phyloP scores from a whole-genome alignment of 768 basidiomycete genomes.

The Dentipellis fragilis region DNA sequence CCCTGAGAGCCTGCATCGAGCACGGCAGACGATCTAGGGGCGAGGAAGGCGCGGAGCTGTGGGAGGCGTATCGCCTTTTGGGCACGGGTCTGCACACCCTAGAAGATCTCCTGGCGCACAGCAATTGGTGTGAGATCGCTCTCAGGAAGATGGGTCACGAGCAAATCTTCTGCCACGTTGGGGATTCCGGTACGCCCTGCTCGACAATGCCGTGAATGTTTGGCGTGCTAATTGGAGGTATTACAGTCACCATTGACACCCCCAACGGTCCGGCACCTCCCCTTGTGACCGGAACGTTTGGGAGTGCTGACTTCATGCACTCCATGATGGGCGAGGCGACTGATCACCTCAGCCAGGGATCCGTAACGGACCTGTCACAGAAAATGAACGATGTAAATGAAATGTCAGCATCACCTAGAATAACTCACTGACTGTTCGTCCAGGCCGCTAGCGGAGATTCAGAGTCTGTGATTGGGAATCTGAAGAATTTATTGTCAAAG shows the following conservation, averaged over 20 bases:
- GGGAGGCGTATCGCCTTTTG: slow-evolving; percentile 61
- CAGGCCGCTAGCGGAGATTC: slow-evolving; percentile 23
- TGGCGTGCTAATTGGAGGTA: not conserved
- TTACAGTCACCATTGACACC: slow-evolving; percentile 30
- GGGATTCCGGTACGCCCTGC: slow-evolving; percentile 36
- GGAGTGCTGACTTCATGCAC: slow-evolving; percentile 57
- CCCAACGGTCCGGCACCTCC: slow-evolving; percentile 49
- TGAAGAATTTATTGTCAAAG: slow-evolving; percentile 38
- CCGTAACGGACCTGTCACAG: slow-evolving; percentile 44
- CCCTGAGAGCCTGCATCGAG: slow-evolving; percentile 57
- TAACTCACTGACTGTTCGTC: not conserved
- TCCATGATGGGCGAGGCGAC: slow-evolving; percentile 57
- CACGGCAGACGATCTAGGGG: slow-evolving; percentile 48
- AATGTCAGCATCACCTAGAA: not conserved
- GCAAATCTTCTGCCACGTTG: slow-evolving; percentile 75
- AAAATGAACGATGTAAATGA: slow-evolving; percentile 34
- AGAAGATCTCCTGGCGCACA: slow-evolving; percentile 72
- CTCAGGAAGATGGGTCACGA: slow-evolving; percentile 59
- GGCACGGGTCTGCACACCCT: slow-evolving; percentile 60
- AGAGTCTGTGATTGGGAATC: slow-evolving; percentile 21
- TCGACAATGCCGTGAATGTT: not conserved
- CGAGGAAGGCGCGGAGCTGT: slow-evolving; percentile 43
- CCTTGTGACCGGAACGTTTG: slow-evolving; percentile 61
- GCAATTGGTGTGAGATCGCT: slow-evolving; percentile 71
- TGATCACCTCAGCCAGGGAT: slow-evolving; percentile 52